Base-by-base conservation (phyloP, 495 filamentous ascomycete species). In the Patellaria atrata region DNA sequence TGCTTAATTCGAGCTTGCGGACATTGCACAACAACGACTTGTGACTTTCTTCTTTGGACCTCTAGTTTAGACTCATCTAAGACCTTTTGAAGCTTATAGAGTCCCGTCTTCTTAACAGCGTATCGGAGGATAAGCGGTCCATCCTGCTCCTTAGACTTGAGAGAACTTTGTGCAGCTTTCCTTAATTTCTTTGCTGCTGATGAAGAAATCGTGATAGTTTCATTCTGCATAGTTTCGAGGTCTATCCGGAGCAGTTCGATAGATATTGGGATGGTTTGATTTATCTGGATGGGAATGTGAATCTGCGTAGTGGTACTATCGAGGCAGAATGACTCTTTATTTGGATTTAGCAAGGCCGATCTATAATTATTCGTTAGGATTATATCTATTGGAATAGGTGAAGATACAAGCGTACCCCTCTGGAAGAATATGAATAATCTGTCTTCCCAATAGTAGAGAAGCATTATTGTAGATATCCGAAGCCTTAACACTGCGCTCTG, bases 361-460 rank as follows among this genome's bases (percentile, higher is more conserved):
- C 82, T 86, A 48, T n/a, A 27, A 27, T 1, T 8, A 41, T 62
- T 37, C 62, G 59, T 27, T 33, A 16, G 4, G 4, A 7, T 18
- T 5, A n/a, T 30, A 18, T 9, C 17, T 22, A 36, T 37, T 6
- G 22, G 12, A 13, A 4, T 13, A 30, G 8, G n/a, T 29, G 16
- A 16, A 20, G 20, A 29, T 13, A 60, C 75, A n/a, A n/a, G n/a
- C n/a, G 48, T 55, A 86, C 74, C 89, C 89, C 67, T 97, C 89
- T 2, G 89, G 89, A 18, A 97, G 63, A 53, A 96, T 91, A 50
- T 97, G 84, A 50, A 97, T 84, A 42, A 92, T 87, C 59, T 94
- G 83, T 52, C 82, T 86, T 51, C 89, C 89, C 53, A 92, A 67
- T 35, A 96, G 94, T 47, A 94, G 68, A 5, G 87, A 93, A 1